Conservation (phyloP, 2,329 filamentous ascomycete genomes). For the Aspergillus pseudoglaucus region DNA sequence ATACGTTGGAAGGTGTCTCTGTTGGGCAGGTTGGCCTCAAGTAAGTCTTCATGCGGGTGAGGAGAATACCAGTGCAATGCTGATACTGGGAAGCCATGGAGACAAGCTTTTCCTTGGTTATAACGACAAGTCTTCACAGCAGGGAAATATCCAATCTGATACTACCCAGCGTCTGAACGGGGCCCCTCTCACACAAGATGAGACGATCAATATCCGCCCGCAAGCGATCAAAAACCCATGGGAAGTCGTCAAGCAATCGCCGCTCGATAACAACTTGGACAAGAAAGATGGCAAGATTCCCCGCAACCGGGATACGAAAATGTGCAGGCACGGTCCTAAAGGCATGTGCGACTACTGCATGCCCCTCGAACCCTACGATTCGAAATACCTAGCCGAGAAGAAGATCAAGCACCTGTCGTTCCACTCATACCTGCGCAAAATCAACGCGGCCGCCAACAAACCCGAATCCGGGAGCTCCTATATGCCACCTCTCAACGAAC, state of each 20-base stretch:
- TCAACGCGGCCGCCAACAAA: slow-evolving; percentile 95
- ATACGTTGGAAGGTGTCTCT: slow-evolving; percentile 47
- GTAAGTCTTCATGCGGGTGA: slow-evolving; percentile 30
- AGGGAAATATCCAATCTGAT: slow-evolving; percentile 37
- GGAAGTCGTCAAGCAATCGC: slow-evolving; percentile 84
- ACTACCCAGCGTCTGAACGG: slow-evolving; percentile 33
- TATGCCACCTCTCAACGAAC: slow-evolving; percentile 89
- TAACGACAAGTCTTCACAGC: slow-evolving; percentile 48
- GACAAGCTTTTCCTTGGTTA: slow-evolving; percentile 87
- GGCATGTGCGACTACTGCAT: slow-evolving; percentile 99
- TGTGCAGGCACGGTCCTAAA: slow-evolving; percentile 94
- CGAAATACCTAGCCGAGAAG: slow-evolving; percentile 83
- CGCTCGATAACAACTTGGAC: slow-evolving; percentile 80
- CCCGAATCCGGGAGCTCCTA: slow-evolving; percentile 89
- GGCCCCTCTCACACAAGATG: slow-evolving; percentile 32
- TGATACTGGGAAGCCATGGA: slow-evolving; percentile 58
- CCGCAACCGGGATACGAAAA: slow-evolving; percentile 65
- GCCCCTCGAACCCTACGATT: slow-evolving; percentile 87
- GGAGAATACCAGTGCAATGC: not conserved
- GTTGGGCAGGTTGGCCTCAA: slow-evolving; percentile 53
- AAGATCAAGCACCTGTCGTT: slow-evolving; percentile 99
- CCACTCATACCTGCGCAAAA: slow-evolving; percentile 87
- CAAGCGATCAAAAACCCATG: slow-evolving; percentile 75
- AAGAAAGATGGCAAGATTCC: slow-evolving; percentile 84
- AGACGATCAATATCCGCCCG: slow-evolving; percentile 57